Percentiles rank a stretch among this genome's conserved stretches.
These are phyloP conservation scores for Fusarium verrucosum DNA, from an alignment of 2,329 filamentous ascomycete species.

Conservation along the genomic window DNA sequence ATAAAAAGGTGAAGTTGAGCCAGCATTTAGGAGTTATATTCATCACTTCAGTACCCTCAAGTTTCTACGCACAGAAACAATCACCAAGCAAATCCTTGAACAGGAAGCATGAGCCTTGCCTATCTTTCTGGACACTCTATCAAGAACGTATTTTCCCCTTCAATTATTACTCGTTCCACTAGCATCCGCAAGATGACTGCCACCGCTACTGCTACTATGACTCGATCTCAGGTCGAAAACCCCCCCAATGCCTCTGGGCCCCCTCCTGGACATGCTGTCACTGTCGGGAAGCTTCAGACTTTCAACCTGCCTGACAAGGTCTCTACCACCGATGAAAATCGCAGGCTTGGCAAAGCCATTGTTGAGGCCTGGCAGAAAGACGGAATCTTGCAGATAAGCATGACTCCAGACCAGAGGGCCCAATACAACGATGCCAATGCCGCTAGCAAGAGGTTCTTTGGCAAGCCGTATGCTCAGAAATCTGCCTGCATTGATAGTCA, in stretches of 20 bases:
- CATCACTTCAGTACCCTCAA: too few species aligned
- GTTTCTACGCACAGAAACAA: too few species aligned
- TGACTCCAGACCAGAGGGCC: constrained; percentile 48
- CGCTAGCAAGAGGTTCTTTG: constrained; percentile 54
- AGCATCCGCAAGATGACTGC: neutral
- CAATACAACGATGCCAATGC: constrained; percentile 51
- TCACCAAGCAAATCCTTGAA: too few species aligned
- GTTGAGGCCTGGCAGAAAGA: constrained; percentile 55
- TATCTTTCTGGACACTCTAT: neutral
- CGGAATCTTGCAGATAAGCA: constrained; percentile 58
- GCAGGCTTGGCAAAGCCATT: constrained; percentile 52
- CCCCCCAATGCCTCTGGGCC: constrained; percentile 22
- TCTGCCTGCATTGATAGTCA: constrained; percentile 54
- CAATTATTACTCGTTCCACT: neutral
- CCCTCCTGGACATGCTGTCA: constrained; percentile 44
- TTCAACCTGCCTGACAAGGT: constrained; percentile 54
- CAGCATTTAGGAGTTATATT: too few species aligned
- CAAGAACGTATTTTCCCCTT: neutral
- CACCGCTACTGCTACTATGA: neutral
- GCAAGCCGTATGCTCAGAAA: constrained; percentile 50
- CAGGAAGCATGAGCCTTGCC: neutral
- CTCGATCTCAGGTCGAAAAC: neutral
- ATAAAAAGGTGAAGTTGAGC: too few species aligned
- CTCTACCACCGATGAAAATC: constrained; percentile 48
- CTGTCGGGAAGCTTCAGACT: constrained; percentile 49